These are phyloP conservation scores for Pestalotiopsis sp. DNA, from an alignment of 2,329 filamentous ascomycete species.

Conservation along the genomic window DNA sequence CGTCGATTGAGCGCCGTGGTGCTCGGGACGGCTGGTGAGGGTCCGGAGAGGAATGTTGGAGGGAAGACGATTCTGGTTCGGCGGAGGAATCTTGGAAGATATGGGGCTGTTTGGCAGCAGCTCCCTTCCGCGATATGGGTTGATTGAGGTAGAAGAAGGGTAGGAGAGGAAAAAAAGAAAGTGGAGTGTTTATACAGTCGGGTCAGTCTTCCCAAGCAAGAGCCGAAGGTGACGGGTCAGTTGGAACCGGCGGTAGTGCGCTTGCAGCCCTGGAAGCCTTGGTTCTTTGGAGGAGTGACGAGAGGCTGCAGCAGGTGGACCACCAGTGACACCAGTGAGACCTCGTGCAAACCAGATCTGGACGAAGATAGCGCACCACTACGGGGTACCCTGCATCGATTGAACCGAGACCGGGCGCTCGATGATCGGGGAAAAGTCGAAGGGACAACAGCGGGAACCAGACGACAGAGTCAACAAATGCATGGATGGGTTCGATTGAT, in stretches of 20 bases:
- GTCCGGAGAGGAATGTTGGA: slow-evolving; percentile 89
- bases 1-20: slow-evolving; percentile 44
- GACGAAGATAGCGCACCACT: slow-evolving; percentile 6
- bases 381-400: slow-evolving; percentile 10
- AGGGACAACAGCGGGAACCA: neutral
- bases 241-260: neutral
- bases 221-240: slow-evolving; percentile 8
- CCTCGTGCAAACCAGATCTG: slow-evolving; percentile 12
- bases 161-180: slow-evolving; percentile 29
- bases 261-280: slow-evolving; percentile 7
- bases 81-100: slow-evolving; percentile 83
- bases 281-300: slow-evolving; percentile 10
- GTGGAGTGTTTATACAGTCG: slow-evolving; percentile 24
- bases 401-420: slow-evolving; percentile 8
- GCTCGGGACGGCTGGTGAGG: slow-evolving; percentile 50
- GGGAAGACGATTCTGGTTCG: slow-evolving; percentile 67
- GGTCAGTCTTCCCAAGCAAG: slow-evolving; percentile 9
- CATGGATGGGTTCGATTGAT: neutral
- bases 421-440: slow-evolving; percentile 5
- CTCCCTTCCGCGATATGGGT: slow-evolving; percentile 59
- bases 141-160: slow-evolving; percentile 19
- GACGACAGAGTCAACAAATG: slow-evolving; percentile 1
- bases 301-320: slow-evolving; percentile 14
- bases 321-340: slow-evolving; percentile 9
- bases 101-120: slow-evolving; percentile 78